Base-by-base conservation (phyloP, 2,329 filamentous ascomycete genomes). In the Ceratocystis lukuohia region DNA sequence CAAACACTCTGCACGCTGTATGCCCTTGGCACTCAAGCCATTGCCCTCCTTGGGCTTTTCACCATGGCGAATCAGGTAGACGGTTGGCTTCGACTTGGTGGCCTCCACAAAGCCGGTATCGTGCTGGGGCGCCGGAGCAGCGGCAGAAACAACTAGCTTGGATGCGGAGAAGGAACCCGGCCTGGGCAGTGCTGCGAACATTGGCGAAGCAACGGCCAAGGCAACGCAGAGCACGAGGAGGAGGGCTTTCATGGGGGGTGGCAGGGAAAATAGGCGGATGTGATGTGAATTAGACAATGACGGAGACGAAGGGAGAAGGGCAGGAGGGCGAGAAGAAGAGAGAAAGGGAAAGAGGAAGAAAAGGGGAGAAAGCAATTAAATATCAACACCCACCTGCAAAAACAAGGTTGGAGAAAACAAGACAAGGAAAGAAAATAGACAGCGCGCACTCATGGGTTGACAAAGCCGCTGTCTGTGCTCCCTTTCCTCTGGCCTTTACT, bases 11-110 rank as follows among this genome's bases (percentile, higher is more conserved):
- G 84, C 81, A 17, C 84, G 80, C 72, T 83, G 67, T 65, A 78
- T 69, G n/a, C 84, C 84, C 68, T 78, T 70, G 0, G 76, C 70
- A 66, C 73, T 82, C 59, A 86, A 75, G 1, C 82, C 83, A 66
- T 78, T 74, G 44, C 75, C 75, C 17, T 77, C 77, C 46, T 77
- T 73, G 1, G 84, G 83, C 73, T 87, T 87, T 73, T 87, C 84
- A 67, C 84, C 84, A 69, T 87, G 84, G 20, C 84, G 80, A 71
- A 87, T 86, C 7, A 86, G 74, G 71, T 84, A 87, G 41, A 86
- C 80, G 0, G 79, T 85, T 1, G 82, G 78, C 8, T 71, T 69
- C 37, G 50, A 33, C n/a, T 53, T 59, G 41, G 30, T 7, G 25
- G 10, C 45, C 1, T 22, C 25, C 5, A n/a, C 20, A 22, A 8